Evolutionary conservation across 176 grass and related monocot genomes (phyloP), one percentile per base, ranked within the genome.

Genomic region (Aegilops bicornis): DNA sequence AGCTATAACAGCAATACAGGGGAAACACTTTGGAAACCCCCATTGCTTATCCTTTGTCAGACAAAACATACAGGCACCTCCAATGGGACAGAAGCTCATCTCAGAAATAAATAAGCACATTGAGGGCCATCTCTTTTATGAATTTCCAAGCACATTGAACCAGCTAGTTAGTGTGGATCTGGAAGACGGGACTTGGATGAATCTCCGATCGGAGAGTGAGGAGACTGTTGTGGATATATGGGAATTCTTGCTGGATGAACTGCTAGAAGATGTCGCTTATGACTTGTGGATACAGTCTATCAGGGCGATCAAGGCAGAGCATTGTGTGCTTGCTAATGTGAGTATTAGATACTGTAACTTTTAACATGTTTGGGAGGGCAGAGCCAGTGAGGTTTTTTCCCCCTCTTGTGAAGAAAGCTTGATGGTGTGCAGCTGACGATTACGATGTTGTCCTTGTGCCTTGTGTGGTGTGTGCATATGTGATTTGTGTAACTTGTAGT

Each of bases 1-100:
- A 95, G 88, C 74, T 85, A n/a, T 95, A 66, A 64, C 78, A 29
- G 37, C 74, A 75, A 86, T 92, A 23, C 85, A 92, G 77, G 59
- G 82, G 61, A 84, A 54, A 67, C 81, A 86, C 47, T 92, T 88
- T 58, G 83, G 37, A 73, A 77, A 42, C 40, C 31, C 56, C 69
- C 69, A 76, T 48, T 80, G 39, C 23, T 56, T 86, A 77, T 92
- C 88, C 83, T 88, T 80, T 86, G 33, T 84, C 63, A 69, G 37
- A 52, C 76, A 42, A 37, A 90, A 45, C 24, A 69, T 86, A 64
- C 72, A 36, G 30, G 50, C 27, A 20, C 86, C 88, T 83, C 86
- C 88, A 86, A 35, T 8, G 15, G 88, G 88, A 81, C 79, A 32
- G 71, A 88, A 72, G 25, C 84, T 95, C 67, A 69, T 90, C 52